Evolutionary conservation across 768 basidiomycete genomes (phyloP).

Genomic region (Boletus barrowsii): DNA sequence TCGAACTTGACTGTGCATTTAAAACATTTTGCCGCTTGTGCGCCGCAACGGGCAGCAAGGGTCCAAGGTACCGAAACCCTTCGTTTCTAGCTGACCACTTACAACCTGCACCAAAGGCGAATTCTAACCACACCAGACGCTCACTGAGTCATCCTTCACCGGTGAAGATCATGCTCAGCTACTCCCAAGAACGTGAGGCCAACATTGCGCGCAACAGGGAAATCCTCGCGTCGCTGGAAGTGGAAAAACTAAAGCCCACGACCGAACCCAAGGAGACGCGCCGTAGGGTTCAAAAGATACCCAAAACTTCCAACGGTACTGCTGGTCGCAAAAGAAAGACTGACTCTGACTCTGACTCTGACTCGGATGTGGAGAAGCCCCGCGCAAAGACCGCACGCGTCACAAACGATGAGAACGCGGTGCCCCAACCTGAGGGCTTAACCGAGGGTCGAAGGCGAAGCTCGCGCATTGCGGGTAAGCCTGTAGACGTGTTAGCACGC

Average conservation of each 20-base stretch:
- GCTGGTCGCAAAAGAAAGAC: constrained; percentile 42
- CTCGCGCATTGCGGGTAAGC: constrained; percentile 58
- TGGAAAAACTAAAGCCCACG: constrained; percentile 39
- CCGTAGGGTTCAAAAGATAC: constrained; percentile 17
- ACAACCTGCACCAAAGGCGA: not conserved
- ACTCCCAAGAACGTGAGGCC: constrained; percentile 31
- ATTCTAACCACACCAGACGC: not conserved
- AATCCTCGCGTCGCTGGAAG: constrained; percentile 41
- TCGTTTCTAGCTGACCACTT: no score
- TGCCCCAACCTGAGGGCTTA: not conserved
- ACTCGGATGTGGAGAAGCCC: constrained; percentile 29
- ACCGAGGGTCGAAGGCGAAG: constrained; percentile 54
- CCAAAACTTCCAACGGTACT: not conserved
- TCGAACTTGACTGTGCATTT: not conserved
- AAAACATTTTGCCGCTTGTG: not conserved
- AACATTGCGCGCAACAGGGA: constrained; percentile 44
- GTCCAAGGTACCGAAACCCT: not conserved
- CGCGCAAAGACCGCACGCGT: constrained; percentile 18
- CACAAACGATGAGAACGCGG: constrained; percentile 19
- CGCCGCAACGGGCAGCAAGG: not conserved
- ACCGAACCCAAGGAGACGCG: constrained; percentile 45
- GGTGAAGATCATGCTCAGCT: constrained; percentile 20
- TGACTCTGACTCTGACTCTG: constrained; percentile 26
- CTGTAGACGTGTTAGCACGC: constrained; percentile 43
- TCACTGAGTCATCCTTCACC: no score